Percentiles rank a stretch among this genome's conserved stretches.
Evolutionary conservation across 1,284 basidiomycete species (phyloP).

Genomic region (Ustilago loliicola): DNA sequence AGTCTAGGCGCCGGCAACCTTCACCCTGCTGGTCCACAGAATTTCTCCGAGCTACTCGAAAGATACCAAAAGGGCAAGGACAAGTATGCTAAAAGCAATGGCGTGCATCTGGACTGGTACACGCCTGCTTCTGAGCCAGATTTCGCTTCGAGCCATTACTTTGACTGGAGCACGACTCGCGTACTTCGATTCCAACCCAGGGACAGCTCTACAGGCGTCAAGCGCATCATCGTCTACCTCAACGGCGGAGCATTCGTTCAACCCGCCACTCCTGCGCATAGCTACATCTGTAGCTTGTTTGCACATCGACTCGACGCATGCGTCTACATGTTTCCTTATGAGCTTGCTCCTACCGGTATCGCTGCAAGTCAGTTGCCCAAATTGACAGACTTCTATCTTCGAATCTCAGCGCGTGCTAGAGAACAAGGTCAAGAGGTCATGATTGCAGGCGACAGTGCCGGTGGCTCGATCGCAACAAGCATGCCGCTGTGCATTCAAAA

Average conservation of each 20-base stretch:
- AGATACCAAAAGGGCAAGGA: constrained; percentile 7
- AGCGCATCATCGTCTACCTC: constrained; percentile 5
- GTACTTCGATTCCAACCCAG: constrained; percentile 13
- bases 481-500: constrained; percentile 10
- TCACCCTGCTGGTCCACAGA: constrained; percentile 3
- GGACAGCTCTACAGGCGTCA: background rate
- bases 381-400: constrained; percentile 11
- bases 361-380: constrained; percentile 9
- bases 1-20: background rate
- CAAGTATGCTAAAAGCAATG: constrained; percentile 8
- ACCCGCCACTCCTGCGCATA: constrained; percentile 8
- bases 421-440: constrained; percentile 11
- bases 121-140: constrained; percentile 1
- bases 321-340: constrained; percentile 16
- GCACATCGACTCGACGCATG: constrained; percentile 11
- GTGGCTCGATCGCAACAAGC: constrained; percentile 12
- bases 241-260: constrained; percentile 11
- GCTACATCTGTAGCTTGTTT: constrained; percentile 8
- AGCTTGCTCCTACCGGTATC: background rate
- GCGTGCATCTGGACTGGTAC: constrained; percentile 12
- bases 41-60: constrained; percentile 1
- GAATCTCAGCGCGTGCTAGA: background rate
- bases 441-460: constrained; percentile 16
- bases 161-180: constrained; percentile 11
- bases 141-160: background rate